A percentile compares a stretch with the other conserved stretches of the same genome.
phyloP scores from a whole-genome alignment of 345 rosid genomes.

The Eucalyptus marginata region DNA sequence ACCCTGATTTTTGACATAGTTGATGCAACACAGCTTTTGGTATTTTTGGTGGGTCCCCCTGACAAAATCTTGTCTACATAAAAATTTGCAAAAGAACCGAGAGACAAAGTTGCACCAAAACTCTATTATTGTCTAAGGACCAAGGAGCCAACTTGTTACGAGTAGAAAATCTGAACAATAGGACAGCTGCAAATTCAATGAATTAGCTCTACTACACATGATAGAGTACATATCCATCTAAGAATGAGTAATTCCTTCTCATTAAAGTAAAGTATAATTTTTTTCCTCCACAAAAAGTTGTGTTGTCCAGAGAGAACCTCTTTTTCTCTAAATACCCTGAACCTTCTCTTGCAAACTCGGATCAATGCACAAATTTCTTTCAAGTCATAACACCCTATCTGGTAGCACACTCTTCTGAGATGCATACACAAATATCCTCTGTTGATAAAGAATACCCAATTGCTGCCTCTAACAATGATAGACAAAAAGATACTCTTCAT shows the following conservation, averaged over 20 bases:
- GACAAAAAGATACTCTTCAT: not conserved
- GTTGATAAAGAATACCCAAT: not conserved
- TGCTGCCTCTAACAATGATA: not conserved
- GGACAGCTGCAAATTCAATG: not conserved
- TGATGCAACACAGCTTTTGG: conserved; percentile 92
- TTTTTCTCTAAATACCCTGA: not conserved
- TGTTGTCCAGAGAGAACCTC: not conserved
- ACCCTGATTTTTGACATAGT: conserved; percentile 80
- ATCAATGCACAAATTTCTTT: not conserved
- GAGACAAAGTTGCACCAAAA: not conserved
- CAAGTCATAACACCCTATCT: not conserved
- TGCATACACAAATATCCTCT: not conserved
- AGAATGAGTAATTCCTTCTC: not conserved
- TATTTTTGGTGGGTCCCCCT: conserved; percentile 70
- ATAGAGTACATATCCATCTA: not conserved
- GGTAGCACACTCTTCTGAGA: not conserved
- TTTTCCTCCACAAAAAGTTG: not conserved
- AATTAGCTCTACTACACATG: not conserved
- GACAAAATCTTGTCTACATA: not conserved
- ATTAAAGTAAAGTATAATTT: not conserved
- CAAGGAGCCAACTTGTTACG: not conserved
- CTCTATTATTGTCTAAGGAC: not conserved
- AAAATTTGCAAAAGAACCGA: not conserved
- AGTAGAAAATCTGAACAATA: not conserved
- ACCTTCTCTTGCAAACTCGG: not conserved